These are phyloP conservation scores for Linderniella brevidens DNA, from an alignment of 257 asterid genomes.

Conservation along the genomic window DNA sequence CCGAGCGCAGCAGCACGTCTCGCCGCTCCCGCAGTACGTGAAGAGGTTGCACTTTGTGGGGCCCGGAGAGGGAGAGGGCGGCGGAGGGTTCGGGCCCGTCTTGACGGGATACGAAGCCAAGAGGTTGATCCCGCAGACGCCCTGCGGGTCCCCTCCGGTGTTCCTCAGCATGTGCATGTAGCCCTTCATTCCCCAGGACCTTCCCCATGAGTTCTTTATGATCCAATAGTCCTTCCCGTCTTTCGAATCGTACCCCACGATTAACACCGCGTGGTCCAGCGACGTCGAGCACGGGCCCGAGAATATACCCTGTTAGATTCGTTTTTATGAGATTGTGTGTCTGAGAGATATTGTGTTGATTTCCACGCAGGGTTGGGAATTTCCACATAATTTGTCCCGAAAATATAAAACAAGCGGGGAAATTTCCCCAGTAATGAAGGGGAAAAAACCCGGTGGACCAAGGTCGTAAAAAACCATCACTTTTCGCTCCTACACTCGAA, in stretches of 20 bases:
- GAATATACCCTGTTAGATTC: conserved; percentile 50
- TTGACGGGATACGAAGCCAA: conserved; percentile 84
- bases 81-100: conserved; percentile 84
- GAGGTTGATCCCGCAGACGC: conserved; percentile 70
- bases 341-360: too few species aligned
- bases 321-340: too few species aligned
- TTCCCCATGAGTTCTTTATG: conserved; percentile 88
- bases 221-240: conserved; percentile 82
- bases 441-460: too few species aligned
- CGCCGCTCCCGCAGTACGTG: conserved; percentile 49
- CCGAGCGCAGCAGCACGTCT: conserved; percentile 74
- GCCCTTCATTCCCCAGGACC: conserved; percentile 77
- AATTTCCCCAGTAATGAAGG: too few species aligned
- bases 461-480: too few species aligned
- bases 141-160: conserved; percentile 35
- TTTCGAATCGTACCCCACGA: conserved; percentile 72
- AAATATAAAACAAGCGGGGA: too few species aligned
- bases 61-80: conserved; percentile 51
- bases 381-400: too few species aligned
- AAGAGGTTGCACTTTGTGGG: conserved; percentile 55
- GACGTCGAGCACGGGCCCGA: conserved; percentile 78
- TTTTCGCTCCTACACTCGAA: too few species aligned
- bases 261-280: conserved; percentile 79
- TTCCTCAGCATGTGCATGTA: conserved; percentile 55
- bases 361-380: too few species aligned